phyloP scores from a whole-genome alignment of 2,329 filamentous ascomycete species.

The Bertia moriformis region DNA sequence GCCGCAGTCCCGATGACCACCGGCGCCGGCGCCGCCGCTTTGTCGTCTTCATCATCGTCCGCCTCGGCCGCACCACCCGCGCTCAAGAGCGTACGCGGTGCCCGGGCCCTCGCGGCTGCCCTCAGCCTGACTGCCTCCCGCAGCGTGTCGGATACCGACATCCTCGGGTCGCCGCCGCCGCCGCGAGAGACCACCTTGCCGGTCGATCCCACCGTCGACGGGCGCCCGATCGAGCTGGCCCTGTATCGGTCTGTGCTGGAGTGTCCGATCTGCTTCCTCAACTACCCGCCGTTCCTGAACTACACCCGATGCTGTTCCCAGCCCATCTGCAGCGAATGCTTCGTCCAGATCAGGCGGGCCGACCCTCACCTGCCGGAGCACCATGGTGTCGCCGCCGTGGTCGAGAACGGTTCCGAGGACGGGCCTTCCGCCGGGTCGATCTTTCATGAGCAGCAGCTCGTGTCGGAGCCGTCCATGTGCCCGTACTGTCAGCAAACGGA shows the following conservation, averaged over 20 bases:
- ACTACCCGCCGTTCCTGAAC: conserved; percentile 89
- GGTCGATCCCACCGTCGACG: conserved; percentile 76
- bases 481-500: conserved; percentile 92
- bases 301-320: conserved; percentile 91
- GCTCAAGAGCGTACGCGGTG: conserved; percentile 49
- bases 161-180: no score
- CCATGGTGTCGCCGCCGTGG: not conserved
- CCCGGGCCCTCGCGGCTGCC: conserved; percentile 73
- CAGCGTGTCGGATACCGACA: conserved; percentile 58
- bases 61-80: conserved; percentile 47
- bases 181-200: conserved; percentile 65
- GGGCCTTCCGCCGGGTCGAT: no score
- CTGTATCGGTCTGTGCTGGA: conserved; percentile 82
- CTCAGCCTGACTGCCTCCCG: conserved; percentile 55
- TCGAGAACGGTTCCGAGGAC: not conserved
- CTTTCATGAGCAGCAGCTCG: conserved; percentile 52
- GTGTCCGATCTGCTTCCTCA: conserved; percentile 92
- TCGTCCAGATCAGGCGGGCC: conserved; percentile 91
- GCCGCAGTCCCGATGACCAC: no score
- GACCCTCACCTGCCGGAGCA: conserved; percentile 64
- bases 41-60: conserved; percentile 57
- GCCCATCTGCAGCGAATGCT: conserved; percentile 93
- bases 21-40: no score
- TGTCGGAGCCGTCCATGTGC: conserved; percentile 82
- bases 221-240: conserved; percentile 82